Conservation (phyloP, 331 rosid species). For the Rhamnella rubrinervis region DNA sequence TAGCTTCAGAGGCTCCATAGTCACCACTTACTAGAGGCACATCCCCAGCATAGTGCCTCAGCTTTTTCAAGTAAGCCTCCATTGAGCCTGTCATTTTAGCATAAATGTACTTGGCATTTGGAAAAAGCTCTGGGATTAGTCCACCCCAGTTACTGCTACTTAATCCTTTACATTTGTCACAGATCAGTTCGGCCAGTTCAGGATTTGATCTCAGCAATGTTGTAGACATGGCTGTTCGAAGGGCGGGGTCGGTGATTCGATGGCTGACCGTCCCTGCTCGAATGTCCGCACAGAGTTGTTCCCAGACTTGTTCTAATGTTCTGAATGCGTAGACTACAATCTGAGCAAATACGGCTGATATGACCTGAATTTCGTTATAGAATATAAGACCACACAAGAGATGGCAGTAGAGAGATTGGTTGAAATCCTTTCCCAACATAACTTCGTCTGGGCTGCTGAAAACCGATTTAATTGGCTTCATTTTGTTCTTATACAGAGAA, state of each 20-base stretch:
- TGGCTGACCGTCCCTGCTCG: constrained; percentile 11
- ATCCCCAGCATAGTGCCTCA: constrained; percentile 26
- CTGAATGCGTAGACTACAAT: constrained; percentile 13
- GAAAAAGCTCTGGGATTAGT: constrained; percentile 20
- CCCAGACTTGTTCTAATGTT: constrained; percentile 23
- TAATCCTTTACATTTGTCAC: constrained; percentile 11
- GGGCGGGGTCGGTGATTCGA: constrained; percentile 8
- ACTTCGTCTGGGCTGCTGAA: constrained; percentile 25
- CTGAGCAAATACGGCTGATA: constrained; percentile 21
- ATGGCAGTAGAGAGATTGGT: constrained; percentile 26
- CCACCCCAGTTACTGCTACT: constrained; percentile 19
- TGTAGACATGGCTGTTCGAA: constrained; percentile 8
- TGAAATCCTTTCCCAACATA: constrained; percentile 11
- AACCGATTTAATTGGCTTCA: constrained; percentile 7
- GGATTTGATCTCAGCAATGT: constrained; percentile 24
- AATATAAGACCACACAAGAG: constrained; percentile 19
- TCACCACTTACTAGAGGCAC: constrained; percentile 21
- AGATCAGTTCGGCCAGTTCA: constrained; percentile 17
- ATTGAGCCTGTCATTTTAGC: constrained; percentile 26
- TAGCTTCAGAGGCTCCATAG: constrained; percentile 27
- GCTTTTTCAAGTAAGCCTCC: constrained; percentile 23
- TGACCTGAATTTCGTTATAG: constrained; percentile 11
- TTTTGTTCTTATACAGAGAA: constrained; percentile 8
- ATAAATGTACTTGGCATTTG: constrained; percentile 22
- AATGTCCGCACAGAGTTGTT: constrained; percentile 21